phyloP scores from a whole-genome alignment of 1,284 basidiomycete species.

The Bjerkandera adusta region DNA sequence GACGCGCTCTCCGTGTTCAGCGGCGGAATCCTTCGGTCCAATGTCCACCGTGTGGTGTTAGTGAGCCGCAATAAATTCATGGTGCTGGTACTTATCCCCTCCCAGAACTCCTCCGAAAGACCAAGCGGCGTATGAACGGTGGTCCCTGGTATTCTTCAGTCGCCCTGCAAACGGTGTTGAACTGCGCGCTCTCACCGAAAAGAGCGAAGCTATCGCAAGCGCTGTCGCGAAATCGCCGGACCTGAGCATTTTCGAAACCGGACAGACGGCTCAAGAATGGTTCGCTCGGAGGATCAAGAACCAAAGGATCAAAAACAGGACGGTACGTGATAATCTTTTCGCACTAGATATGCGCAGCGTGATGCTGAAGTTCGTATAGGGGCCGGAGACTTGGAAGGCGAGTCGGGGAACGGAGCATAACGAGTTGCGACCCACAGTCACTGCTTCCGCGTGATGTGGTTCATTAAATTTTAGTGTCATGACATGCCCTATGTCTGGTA shows the following conservation, averaged over 20 bases:
- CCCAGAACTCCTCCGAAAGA: conserved; percentile 28
- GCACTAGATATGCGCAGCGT: neutral
- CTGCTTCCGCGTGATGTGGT: neutral
- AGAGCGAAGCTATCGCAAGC: conserved; percentile 24
- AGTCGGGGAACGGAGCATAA: conserved; percentile 30
- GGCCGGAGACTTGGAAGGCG: conserved; percentile 29
- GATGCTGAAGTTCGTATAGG: conserved; percentile 15
- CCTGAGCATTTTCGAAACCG: conserved; percentile 21
- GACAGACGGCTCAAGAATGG: conserved; percentile 28
- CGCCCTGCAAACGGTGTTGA: conserved; percentile 30
- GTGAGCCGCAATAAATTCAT: conserved; percentile 12
- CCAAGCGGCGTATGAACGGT: conserved; percentile 30
- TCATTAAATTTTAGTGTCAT: too few relatives aligned
- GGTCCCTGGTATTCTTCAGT: conserved; percentile 37
- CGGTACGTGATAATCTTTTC: conserved; percentile 15
- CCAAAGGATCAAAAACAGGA: conserved; percentile 28
- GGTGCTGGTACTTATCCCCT: too few relatives aligned
- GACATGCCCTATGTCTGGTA: too few relatives aligned
- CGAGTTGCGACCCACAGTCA: neutral
- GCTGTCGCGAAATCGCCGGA: conserved; percentile 20
- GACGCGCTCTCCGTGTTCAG: conserved; percentile 42
- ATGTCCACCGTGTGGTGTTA: conserved; percentile 38
- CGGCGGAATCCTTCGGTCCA: conserved; percentile 37
- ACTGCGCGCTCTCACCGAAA: conserved; percentile 22
- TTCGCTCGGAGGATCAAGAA: conserved; percentile 27